A percentile compares a stretch with the other conserved stretches of the same genome.
Evolutionary conservation across 768 basidiomycete genomes (phyloP).

Genomic region (Mycena epipterygia): DNA sequence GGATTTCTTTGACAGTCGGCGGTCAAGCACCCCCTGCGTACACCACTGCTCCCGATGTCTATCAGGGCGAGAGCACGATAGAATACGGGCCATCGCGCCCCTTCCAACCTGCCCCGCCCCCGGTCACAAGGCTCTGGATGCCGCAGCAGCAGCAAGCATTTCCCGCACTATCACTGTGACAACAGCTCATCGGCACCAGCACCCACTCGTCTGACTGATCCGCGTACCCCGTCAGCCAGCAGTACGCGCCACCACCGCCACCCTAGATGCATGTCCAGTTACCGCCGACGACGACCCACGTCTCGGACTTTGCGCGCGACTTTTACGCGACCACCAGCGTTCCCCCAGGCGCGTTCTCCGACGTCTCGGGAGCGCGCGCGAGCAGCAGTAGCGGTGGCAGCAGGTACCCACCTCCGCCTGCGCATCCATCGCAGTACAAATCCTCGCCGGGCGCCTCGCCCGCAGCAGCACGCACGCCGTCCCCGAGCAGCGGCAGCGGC

Average conservation of each 20-base stretch:
- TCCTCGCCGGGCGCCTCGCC: slow-evolving; percentile 45
- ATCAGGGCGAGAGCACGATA: slow-evolving; percentile 72
- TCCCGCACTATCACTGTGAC: slow-evolving; percentile 28
- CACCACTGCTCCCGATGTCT: slow-evolving; percentile 65
- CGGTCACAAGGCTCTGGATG: slow-evolving; percentile 2
- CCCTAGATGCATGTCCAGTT: slow-evolving; percentile 20
- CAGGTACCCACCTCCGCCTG: slow-evolving; percentile 50
- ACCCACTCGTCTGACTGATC: not conserved
- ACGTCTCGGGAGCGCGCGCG: slow-evolving; percentile 14
- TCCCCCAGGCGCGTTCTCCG: slow-evolving; percentile 16
- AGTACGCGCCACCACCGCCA: too few relatives aligned
- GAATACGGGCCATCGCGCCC: slow-evolving; percentile 75
- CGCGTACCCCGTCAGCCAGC: slow-evolving; percentile 39
- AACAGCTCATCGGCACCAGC: slow-evolving; percentile 29
- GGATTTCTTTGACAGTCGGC: too few relatives aligned
- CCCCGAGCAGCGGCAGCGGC: slow-evolving; percentile 16
- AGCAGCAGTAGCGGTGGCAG: slow-evolving; percentile 9
- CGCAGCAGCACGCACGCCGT: slow-evolving; percentile 27
- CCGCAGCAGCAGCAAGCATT: too few relatives aligned
- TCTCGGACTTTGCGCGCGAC: slow-evolving; percentile 72
- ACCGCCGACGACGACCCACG: slow-evolving; percentile 23
- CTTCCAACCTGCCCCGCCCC: slow-evolving; percentile 57
- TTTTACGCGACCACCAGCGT: slow-evolving; percentile 65
- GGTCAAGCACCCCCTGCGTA: slow-evolving; percentile 82
- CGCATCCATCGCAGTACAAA: slow-evolving; percentile 34